phyloP scores from a whole-genome alignment of 1,284 basidiomycete genomes.

The Ustilago nuda region DNA sequence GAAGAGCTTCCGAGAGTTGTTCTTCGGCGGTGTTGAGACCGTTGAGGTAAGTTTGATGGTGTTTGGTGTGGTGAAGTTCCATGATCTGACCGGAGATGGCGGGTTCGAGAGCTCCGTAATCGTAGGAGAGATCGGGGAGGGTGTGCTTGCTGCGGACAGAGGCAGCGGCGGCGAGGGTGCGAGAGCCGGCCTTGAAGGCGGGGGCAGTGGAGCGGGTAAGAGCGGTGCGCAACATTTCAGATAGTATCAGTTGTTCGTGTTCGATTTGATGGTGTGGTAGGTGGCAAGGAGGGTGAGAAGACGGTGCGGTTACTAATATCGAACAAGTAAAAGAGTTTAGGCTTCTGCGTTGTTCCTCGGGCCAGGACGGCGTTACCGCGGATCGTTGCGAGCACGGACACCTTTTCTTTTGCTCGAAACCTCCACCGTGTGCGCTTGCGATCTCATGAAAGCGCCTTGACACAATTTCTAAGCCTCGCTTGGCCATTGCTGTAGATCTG shows the following conservation, averaged over 20 bases:
- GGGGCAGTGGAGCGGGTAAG: slow-evolving; percentile 39
- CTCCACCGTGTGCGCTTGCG: slow-evolving; percentile 6
- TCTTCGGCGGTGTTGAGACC: slow-evolving; percentile 66
- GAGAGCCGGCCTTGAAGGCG: slow-evolving; percentile 26
- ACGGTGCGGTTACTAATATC: background rate
- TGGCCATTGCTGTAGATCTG: background rate
- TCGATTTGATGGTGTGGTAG: background rate
- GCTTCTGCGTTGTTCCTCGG: slow-evolving; percentile 16
- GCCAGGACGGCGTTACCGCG: slow-evolving; percentile 7
- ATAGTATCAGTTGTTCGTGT: background rate
- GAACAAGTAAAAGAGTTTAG: background rate
- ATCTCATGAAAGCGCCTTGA: slow-evolving; percentile 10
- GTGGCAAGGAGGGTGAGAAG: background rate
- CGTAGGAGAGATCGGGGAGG: slow-evolving; percentile 68
- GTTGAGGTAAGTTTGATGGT: slow-evolving; percentile 69
- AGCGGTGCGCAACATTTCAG: slow-evolving; percentile 53
- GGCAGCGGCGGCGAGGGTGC: slow-evolving; percentile 21
- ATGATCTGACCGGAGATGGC: slow-evolving; percentile 67
- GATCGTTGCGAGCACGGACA: slow-evolving; percentile 16
- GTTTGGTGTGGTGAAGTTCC: slow-evolving; percentile 68
- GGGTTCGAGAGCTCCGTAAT: slow-evolving; percentile 67
- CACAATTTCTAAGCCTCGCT: slow-evolving; percentile 20
- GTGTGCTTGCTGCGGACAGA: slow-evolving; percentile 65
- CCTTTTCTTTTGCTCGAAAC: slow-evolving; percentile 7
- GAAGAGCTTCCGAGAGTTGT: slow-evolving; percentile 54